These are phyloP conservation scores for Penicillium verrucosum DNA, from an alignment of 2,329 filamentous ascomycete genomes.

Conservation along the genomic window DNA sequence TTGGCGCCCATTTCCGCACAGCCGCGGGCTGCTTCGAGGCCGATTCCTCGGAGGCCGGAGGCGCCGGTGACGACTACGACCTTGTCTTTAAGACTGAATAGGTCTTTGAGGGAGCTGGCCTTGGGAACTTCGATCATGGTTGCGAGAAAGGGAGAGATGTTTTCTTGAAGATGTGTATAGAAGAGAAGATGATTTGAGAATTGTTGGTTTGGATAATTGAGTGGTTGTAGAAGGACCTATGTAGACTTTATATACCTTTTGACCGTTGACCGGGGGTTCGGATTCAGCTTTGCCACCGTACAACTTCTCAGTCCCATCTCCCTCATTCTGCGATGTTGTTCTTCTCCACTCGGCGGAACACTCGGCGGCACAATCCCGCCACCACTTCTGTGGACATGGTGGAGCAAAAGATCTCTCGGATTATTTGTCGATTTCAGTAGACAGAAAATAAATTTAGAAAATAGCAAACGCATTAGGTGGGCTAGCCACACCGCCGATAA, in stretches of 20 bases:
- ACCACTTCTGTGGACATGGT: not conserved
- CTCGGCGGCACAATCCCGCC: constrained; percentile 1
- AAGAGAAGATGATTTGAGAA: not conserved
- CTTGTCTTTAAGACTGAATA: constrained; percentile 49
- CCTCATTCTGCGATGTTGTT: not conserved
- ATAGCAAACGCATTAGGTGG: constrained; percentile 26
- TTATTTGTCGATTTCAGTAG: not conserved
- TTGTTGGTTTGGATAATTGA: not conserved
- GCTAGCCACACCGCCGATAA: constrained; percentile 23
- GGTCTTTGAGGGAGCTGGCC: constrained; percentile 36
- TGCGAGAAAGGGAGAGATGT: not conserved
- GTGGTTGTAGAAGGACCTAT: not conserved
- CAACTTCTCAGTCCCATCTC: not conserved
- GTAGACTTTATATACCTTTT: not conserved
- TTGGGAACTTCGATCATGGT: constrained; percentile 40
- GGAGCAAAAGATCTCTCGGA: not conserved
- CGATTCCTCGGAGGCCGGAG: constrained; percentile 63
- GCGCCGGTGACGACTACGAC: constrained; percentile 50
- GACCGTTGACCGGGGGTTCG: not conserved
- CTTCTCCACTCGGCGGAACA: constrained; percentile 5
- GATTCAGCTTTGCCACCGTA: not conserved
- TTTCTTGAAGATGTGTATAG: not conserved
- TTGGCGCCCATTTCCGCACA: constrained; percentile 64
- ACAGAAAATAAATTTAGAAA: constrained; percentile 7
- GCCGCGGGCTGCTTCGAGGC: constrained; percentile 63